Conservation (phyloP, 2,329 filamentous ascomycete species). For the Xylariaceae sp. region DNA sequence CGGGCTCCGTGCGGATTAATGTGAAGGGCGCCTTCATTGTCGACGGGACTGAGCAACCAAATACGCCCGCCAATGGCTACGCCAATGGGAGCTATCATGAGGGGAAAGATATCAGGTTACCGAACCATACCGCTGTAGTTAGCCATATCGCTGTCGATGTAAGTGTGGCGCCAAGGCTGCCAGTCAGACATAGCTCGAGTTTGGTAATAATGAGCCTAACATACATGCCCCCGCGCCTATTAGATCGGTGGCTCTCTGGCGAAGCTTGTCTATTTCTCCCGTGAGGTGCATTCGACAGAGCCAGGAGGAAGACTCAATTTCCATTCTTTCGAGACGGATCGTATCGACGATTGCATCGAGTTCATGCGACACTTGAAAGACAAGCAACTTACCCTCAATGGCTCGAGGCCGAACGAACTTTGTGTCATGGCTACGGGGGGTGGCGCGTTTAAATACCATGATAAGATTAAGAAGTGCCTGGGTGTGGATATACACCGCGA, state of each 20-base stretch:
- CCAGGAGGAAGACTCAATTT: constrained; percentile 93
- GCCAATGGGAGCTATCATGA: constrained; percentile 59
- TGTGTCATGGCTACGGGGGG: constrained; percentile 96
- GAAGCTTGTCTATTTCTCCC: constrained; percentile 97
- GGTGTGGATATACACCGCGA: constrained; percentile 89
- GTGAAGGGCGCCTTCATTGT: constrained; percentile 97
- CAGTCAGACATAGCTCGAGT: too few relatives aligned
- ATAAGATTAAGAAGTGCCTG: constrained; percentile 81
- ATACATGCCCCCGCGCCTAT: constrained; percentile 7
- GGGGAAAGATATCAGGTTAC: constrained; percentile 92
- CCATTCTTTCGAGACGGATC: constrained; percentile 93
- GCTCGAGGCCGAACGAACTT: constrained; percentile 71
- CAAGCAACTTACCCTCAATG: constrained; percentile 79
- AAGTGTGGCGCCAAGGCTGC: constrained; percentile 47
- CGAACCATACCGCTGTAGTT: constrained; percentile 92
- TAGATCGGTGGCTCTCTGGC: constrained; percentile 95
- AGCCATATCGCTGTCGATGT: constrained; percentile 98
- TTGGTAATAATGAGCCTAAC: constrained; percentile 12
- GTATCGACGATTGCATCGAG: constrained; percentile 89
- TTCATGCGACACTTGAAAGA: constrained; percentile 87
- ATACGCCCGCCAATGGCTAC: constrained; percentile 52
- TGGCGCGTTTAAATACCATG: constrained; percentile 96
- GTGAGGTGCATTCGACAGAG: constrained; percentile 78
- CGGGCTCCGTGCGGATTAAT: constrained; percentile 87
- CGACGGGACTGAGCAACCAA: constrained; percentile 71